Evolutionary conservation across 73 alveolate species (phyloP).

Genomic region (Uronychia setigera): DNA sequence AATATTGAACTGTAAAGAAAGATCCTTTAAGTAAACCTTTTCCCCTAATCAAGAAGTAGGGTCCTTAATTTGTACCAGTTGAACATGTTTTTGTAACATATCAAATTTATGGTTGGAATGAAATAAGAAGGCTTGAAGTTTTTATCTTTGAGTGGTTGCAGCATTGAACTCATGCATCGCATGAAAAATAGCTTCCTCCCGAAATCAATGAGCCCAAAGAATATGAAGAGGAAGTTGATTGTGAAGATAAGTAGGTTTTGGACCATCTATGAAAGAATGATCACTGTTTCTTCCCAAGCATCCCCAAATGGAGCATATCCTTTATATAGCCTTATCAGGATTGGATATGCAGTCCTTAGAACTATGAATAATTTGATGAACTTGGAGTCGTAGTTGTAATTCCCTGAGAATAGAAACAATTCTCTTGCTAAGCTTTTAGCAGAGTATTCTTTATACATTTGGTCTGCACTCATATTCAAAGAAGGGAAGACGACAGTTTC

Average conservation of each 20-base stretch:
- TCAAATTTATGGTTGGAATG: constrained; percentile 24
- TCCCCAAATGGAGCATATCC: neutral
- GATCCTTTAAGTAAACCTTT: constrained; percentile 28
- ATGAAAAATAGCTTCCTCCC: constrained; percentile 21
- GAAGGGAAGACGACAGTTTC: too few relatives aligned
- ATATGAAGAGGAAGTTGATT: constrained; percentile 13
- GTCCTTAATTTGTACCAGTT: constrained; percentile 13
- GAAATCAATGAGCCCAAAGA: constrained; percentile 14
- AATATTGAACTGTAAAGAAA: constrained; percentile 17
- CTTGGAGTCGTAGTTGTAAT: too few relatives aligned
- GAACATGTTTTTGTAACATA: neutral
- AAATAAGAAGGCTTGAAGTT: neutral
- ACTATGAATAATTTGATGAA: constrained; percentile 5
- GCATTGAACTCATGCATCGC: constrained; percentile 4
- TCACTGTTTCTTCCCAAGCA: constrained; percentile 7
- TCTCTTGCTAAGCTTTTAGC: too few relatives aligned
- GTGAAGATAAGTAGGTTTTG: neutral
- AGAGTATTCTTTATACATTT: too few relatives aligned
- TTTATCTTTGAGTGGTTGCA: constrained; percentile 19
- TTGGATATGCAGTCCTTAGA: neutral
- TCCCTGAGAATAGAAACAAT: too few relatives aligned
- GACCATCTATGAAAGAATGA: neutral
- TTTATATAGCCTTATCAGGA: neutral
- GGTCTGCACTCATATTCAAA: too few relatives aligned
- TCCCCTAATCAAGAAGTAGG: constrained; percentile 16